Base-by-base conservation (phyloP, 2,329 filamentous ascomycete genomes). In the Chaetomiaceae sp. region DNA sequence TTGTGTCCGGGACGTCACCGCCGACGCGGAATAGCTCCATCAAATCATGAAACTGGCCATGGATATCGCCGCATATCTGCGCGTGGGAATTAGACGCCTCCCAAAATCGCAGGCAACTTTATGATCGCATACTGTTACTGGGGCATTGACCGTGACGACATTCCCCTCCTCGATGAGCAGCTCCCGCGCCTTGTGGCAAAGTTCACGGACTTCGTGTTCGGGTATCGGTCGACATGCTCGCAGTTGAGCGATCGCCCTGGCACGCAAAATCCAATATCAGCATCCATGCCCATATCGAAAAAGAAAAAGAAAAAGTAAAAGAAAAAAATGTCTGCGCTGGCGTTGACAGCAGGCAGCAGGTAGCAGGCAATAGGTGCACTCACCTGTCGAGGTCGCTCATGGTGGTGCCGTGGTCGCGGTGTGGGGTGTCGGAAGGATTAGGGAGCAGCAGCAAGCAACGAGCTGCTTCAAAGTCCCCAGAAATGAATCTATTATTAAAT, bases 331-430 rank as follows among this genome's bases (percentile, higher is more conserved):
- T n/a, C n/a, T n/a, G n/a, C n/a, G n/a, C n/a, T n/a, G n/a, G n/a
- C n/a, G n/a, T n/a, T n/a, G n/a, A n/a, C 14, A 41, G 9, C 20
- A 16, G 14, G 21, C 13, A 25, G 14, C 11, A 10, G 32, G n/a
- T 40, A 18, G 29, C 30, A 23, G 45, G 34, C 8, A 3, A 36
- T n/a, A 33, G 18, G 38, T 33, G 52, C 14, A 53, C 75, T 62
- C 78, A 95, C 91, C 84, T 88, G 75, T 97, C 94, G 66, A 97
- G 82, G 71, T 97, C 90, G 73, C 91, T 96, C 87, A 96, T 96
- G 51, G 64, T 68, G 36, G 37, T 34, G 32, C 25, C 18, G 25
- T n/a, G 1, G n/a, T 5, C 27, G 42, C 20, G 13, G 30, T 7
- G 20, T 16, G 40, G 29, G 20, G 14, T 16, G 42, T 30, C 30